Evolutionary conservation across 2,329 filamentous ascomycete genomes (phyloP).

Genomic region (Penicillium brasilianum): DNA sequence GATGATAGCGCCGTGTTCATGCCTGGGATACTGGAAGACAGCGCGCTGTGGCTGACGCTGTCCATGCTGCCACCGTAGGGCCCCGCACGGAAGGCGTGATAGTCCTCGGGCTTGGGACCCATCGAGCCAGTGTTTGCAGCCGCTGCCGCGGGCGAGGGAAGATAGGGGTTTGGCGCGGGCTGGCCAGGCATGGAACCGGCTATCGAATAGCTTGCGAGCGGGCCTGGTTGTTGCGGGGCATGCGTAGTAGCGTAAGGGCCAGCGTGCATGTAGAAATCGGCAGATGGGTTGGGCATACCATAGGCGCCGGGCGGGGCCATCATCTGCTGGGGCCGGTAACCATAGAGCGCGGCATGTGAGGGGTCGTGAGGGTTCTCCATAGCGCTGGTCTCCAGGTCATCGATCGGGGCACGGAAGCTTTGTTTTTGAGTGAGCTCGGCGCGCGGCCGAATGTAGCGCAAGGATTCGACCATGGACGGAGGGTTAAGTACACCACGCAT

Average conservation of each 20-base stretch:
- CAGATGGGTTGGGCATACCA: slow-evolving; percentile 39
- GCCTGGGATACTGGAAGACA: slow-evolving; percentile 41
- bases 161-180: slow-evolving; percentile 45
- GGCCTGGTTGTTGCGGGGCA: slow-evolving; percentile 40
- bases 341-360: slow-evolving; percentile 45
- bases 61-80: slow-evolving; percentile 45
- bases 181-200: slow-evolving; percentile 39
- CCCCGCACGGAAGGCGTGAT: slow-evolving; percentile 40
- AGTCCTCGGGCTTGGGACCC: slow-evolving; percentile 45
- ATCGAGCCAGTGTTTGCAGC: slow-evolving; percentile 22
- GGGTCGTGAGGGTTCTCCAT: slow-evolving; percentile 48
- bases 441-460: slow-evolving; percentile 61
- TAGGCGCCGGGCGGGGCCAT: slow-evolving; percentile 41
- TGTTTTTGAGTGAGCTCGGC: slow-evolving; percentile 64
- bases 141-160: slow-evolving; percentile 39
- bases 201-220: slow-evolving; percentile 44
- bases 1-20: slow-evolving; percentile 40
- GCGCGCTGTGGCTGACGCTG: slow-evolving; percentile 39
- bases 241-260: slow-evolving; percentile 41
- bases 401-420: slow-evolving; percentile 70
- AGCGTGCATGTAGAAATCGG: slow-evolving; percentile 46
- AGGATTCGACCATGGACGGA: slow-evolving; percentile 60
- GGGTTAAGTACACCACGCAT: slow-evolving; percentile 62
- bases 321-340: slow-evolving; percentile 47
- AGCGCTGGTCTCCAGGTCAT: slow-evolving; percentile 59